Percentiles rank a stretch among this genome's conserved stretches.
phyloP scores from a whole-genome alignment of 2,329 filamentous ascomycete genomes.

The Epichloe amarillans region DNA sequence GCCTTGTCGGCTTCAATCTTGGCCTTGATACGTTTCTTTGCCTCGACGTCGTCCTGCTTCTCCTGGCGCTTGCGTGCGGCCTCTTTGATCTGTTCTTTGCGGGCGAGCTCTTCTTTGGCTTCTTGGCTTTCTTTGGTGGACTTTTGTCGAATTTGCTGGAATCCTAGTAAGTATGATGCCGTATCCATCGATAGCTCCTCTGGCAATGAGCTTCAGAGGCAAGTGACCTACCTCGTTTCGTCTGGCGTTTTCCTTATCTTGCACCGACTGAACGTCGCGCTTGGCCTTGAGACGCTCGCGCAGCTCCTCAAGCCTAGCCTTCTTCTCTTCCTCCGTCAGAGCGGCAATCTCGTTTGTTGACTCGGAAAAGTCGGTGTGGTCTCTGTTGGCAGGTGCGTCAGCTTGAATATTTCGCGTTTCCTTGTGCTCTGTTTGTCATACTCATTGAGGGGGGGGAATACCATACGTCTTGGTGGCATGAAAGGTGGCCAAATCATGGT shows the following conservation, averaged over 20 bases:
- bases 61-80: constrained; percentile 76
- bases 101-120: constrained; percentile 73
- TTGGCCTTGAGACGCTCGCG: constrained; percentile 60
- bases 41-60: constrained; percentile 72
- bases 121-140: constrained; percentile 81
- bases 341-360: constrained; percentile 87
- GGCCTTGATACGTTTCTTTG: constrained; percentile 78
- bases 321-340: constrained; percentile 84
- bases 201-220: background rate
- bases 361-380: constrained; percentile 83
- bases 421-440: background rate
- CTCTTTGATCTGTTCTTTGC: constrained; percentile 86
- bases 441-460: background rate
- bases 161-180: background rate
- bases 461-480: constrained; percentile 74
- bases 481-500: constrained; percentile 69
- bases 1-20: constrained; percentile 94
- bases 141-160: constrained; percentile 64
- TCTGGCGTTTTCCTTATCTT: constrained; percentile 72
- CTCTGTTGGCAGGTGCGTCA: constrained; percentile 28
- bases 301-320: constrained; percentile 62
- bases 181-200: background rate
- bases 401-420: background rate
- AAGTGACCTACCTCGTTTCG: constrained; percentile 58
- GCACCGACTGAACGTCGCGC: constrained; percentile 49